Evolutionary conservation across 345 rosid species (phyloP), one percentile per base, ranked within the genome.

Genomic region (Ceriops decandra): DNA sequence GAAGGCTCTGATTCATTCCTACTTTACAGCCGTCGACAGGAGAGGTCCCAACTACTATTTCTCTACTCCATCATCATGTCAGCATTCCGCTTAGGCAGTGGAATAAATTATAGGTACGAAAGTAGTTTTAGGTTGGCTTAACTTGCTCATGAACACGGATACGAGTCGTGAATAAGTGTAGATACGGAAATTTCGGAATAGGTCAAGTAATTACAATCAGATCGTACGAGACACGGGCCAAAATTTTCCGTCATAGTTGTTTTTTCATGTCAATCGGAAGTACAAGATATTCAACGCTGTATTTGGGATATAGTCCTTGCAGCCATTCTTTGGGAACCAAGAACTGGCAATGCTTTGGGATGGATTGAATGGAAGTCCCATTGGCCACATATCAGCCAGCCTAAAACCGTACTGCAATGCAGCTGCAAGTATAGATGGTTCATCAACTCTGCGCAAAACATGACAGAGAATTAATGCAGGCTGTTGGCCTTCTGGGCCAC

Each of bases 391-490:
- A 67, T 88, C 95, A 10, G 77, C 88, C 65, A 93, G 79, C 74
- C 51, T 74, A 76, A 91, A 93, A 54, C 91, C 98, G 62, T 59
- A 81, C 76, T 70, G 77, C 35, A 83, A 76, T 20, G 98, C 96
- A 51, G 90, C 87, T 30, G 85, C 77, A 27, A 91, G 79, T 6
- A 89, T 76, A 17, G 85, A 86, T 5, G 79, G 76, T 77, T 93
- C 98, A 76, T 89, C 96, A 24, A 89, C 98, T 64, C 82, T 82
- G 27, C 95, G 91, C 8, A 90, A 72, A 68, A 89, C 69, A 70
- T 91, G 96, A 64, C 95, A 91, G 9, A 91, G 86, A 72, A 93
- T 85, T 54, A 93, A 74, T 16, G 81, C 87, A 1, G 90, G 79
- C 60, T 76, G 74, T 69, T 58, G 38, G 27, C 65, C 81, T 58